A percentile compares a stretch with the other conserved stretches of the same genome.
Conservation (phyloP, 441 rosid species). For the Hura crepitans region DNA sequence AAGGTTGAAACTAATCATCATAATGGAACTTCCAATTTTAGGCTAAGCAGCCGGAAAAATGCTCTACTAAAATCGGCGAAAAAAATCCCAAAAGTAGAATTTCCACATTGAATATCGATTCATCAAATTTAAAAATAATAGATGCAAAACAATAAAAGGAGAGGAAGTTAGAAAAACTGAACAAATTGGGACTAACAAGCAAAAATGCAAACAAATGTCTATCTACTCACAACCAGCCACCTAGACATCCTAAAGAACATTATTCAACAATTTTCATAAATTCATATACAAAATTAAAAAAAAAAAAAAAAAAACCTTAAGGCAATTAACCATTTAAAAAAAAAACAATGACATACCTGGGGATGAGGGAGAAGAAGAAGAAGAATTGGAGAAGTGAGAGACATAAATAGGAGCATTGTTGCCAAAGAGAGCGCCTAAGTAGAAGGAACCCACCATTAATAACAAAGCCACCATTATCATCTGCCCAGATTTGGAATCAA, state of each 20-base stretch:
- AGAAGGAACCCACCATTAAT: conserved; percentile 66
- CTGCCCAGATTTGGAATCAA: conserved; percentile 67
- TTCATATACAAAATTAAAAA: background rate
- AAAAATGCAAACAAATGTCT: background rate
- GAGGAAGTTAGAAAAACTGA: background rate
- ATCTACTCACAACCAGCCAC: background rate
- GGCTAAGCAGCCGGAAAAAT: background rate
- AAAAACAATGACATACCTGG: conserved; percentile 21
- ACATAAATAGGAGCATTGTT: conserved; percentile 45
- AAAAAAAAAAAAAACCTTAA: background rate
- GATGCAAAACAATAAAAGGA: background rate
- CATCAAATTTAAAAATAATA: background rate
- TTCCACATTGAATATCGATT: background rate
- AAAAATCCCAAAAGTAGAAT: background rate
- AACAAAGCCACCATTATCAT: conserved; percentile 55
- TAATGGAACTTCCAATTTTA: background rate
- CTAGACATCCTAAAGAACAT: no score
- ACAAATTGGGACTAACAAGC: background rate
- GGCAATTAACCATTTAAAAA: background rate
- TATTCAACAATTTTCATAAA: background rate
- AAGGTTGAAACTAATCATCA: background rate
- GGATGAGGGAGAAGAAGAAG: conserved; percentile 25
- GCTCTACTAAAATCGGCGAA: background rate
- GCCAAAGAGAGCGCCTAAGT: conserved; percentile 70
- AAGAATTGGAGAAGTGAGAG: conserved; percentile 36